phyloP scores from a whole-genome alignment of 345 rosid species.

The Litchi chinensis region DNA sequence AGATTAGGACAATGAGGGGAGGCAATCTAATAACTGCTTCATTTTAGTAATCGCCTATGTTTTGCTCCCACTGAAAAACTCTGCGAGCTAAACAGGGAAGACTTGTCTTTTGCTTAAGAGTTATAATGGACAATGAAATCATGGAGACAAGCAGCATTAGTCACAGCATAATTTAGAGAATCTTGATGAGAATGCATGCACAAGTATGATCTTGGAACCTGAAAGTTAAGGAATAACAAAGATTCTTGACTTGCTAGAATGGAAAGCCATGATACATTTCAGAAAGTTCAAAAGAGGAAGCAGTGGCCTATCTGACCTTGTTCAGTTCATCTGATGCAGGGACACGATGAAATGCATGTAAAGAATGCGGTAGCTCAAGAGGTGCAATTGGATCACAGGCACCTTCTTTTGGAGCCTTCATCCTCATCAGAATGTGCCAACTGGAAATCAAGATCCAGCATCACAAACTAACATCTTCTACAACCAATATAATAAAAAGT shows the following conservation, averaged over 20 bases:
- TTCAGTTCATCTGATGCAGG: slow-evolving; percentile 69
- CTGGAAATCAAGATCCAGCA: slow-evolving; percentile 35
- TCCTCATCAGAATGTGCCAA: slow-evolving; percentile 96
- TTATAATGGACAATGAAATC: neutral
- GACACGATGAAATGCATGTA: slow-evolving; percentile 85
- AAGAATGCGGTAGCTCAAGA: slow-evolving; percentile 90
- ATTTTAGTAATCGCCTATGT: neutral
- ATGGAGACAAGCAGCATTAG: neutral
- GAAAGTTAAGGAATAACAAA: neutral
- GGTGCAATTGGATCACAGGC: slow-evolving; percentile 89
- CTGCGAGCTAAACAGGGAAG: neutral
- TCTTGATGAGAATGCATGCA: neutral
- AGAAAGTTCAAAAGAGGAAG: slow-evolving; percentile 5
- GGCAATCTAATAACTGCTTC: neutral
- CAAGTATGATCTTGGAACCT: neutral
- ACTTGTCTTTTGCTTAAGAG: slow-evolving; percentile 5
- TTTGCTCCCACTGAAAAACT: neutral
- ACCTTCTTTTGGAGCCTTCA: slow-evolving; percentile 70
- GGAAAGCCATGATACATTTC: neutral
- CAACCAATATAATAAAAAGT: neutral
- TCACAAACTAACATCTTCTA: neutral
- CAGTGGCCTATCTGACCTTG: slow-evolving; percentile 38
- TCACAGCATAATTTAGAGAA: neutral
- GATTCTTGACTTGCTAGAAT: slow-evolving; percentile 6
- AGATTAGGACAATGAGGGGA: neutral